Evolutionary conservation across 129 eudicot species (phyloP), one percentile per base, ranked within the genome.

Genomic region (Ambrosia artemisiifolia): DNA sequence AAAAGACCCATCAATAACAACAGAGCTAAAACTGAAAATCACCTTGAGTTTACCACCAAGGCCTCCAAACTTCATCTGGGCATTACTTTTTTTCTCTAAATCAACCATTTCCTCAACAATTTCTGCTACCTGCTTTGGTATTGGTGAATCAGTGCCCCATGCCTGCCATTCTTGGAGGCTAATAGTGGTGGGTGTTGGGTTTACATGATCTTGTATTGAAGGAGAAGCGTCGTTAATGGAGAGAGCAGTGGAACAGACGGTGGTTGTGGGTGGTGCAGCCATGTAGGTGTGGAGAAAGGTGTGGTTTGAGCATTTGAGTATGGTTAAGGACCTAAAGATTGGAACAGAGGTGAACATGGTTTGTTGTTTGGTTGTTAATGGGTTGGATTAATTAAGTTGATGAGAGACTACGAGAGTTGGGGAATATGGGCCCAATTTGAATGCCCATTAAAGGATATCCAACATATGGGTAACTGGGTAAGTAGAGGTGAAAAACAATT

Each of bases 141-240:
- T 50, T 35, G 96, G 88, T 6, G 99, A 88, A 50, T 64, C 35
- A 38, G 97, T 84, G 56, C 97, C 99, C 97, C 99, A 94, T 2
- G 81, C 79, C 76, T 88, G 96, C 99, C 97, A 94, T 82, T 94
- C 99, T 60, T 83, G 81, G 28, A 83, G 76, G 80, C 89, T 83
- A 32, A 94, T 47, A 14, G 70, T 13, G 44, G 83, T 14, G 59
- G 80, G 59, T 69, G 10, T 51, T 51, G 8, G 11, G 16, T 16
- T 46, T 47, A 18, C 65, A 32, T 4, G 48, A 50, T 57, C 68
- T 73, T 2, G 49, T 7, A 49, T 17, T 34, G 71, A 20, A 12
- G 78, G 55, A 56, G 74, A 24, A 36, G 62, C 16, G 2, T 59
- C 68, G 68, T 70, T 38, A 36, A 62, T 6, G 61, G 75, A 46